Conservation (phyloP, 2,329 filamentous ascomycete genomes). For the Colletotrichum graminicola region DNA sequence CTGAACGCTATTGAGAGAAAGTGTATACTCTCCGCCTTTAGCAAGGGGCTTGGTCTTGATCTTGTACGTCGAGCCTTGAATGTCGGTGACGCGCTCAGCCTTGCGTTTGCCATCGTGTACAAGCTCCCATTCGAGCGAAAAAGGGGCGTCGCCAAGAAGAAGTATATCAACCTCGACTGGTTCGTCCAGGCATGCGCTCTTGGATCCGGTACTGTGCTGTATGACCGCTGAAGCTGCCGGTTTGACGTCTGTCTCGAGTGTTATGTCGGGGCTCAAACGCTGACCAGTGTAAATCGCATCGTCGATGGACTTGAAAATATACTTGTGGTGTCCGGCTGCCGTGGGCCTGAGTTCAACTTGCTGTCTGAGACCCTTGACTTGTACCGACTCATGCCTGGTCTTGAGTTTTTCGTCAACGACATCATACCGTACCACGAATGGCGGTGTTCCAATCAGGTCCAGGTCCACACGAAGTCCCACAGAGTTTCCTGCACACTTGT, state of each 20-base stretch:
- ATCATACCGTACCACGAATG: constrained; percentile 86
- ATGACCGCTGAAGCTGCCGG: constrained; percentile 88
- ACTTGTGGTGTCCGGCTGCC: constrained; percentile 86
- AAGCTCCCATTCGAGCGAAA: constrained; percentile 91
- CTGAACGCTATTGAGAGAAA: constrained; percentile 87
- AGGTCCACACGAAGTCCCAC: constrained; percentile 91
- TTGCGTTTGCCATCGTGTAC: constrained; percentile 89
- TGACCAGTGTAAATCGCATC: constrained; percentile 84
- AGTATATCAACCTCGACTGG: constrained; percentile 79
- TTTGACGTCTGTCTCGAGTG: constrained; percentile 90
- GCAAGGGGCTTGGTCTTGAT: constrained; percentile 81
- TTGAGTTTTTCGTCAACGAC: constrained; percentile 73
- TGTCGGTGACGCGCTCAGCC: constrained; percentile 73
- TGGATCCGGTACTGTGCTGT: constrained; percentile 63
- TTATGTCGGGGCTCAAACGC: constrained; percentile 69
- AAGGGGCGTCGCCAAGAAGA: constrained; percentile 86
- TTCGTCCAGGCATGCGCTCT: constrained; percentile 86
- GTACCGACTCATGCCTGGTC: constrained; percentile 48
- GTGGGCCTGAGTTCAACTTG: constrained; percentile 87
- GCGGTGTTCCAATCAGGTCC: constrained; percentile 91
- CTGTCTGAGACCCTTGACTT: constrained; percentile 78
- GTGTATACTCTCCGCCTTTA: constrained; percentile 89
- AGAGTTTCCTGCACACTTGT: constrained; percentile 94
- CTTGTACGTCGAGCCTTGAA: constrained; percentile 72
- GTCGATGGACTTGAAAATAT: constrained; percentile 83